Evolutionary conservation across 116 monocot genomes (phyloP).

Genomic region (Zostera marina): DNA sequence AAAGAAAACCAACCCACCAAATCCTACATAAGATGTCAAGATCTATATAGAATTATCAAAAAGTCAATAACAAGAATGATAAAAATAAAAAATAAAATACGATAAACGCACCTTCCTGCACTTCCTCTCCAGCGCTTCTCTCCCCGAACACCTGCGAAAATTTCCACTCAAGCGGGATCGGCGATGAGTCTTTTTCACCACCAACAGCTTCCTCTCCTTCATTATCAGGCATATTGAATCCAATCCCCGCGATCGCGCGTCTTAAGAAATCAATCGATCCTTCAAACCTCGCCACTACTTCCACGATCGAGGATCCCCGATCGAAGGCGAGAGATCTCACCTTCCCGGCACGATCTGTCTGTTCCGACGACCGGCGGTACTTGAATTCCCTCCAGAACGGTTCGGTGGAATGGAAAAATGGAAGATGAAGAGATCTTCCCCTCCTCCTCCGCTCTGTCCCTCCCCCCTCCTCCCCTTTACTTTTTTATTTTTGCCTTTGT

Average conservation of each 20-base stretch:
- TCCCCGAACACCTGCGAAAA: constrained; percentile 41
- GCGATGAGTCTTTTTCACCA: neutral
- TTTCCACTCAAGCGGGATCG: constrained; percentile 31
- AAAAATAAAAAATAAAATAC: neutral
- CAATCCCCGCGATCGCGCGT: constrained; percentile 1
- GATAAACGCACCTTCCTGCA: constrained; percentile 24
- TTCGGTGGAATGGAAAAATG: neutral
- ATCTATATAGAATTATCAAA: neutral
- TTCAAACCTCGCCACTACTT: no score
- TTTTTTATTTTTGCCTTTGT: no score
- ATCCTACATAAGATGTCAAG: neutral
- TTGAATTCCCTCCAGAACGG: neutral
- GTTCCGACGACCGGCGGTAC: neutral
- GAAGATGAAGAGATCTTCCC: neutral
- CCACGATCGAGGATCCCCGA: neutral
- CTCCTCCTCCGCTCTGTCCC: no score
- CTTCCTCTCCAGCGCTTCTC: constrained; percentile 35
- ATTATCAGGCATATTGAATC: neutral
- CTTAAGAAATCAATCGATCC: neutral
- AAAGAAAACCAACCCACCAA: no score
- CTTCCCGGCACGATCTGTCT: neutral
- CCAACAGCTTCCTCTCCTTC: neutral
- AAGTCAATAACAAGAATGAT: neutral
- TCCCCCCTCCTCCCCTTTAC: no score
- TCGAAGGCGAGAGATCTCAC: neutral